phyloP scores from a whole-genome alignment of 768 basidiomycete genomes.

The Calvatia gigantea region DNA sequence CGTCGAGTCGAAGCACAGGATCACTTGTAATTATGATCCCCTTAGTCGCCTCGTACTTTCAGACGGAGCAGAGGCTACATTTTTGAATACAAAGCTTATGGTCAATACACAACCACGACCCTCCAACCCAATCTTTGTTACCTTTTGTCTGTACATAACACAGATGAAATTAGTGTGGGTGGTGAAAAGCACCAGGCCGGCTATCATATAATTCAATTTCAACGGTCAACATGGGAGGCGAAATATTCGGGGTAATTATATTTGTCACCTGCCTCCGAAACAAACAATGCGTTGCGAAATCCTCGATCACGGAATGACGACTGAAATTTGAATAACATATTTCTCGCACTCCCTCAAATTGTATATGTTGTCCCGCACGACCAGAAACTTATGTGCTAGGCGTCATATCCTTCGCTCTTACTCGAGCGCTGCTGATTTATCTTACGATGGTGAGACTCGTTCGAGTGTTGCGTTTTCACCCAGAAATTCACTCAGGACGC shows the following conservation, averaged over 20 bases:
- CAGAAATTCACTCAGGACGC: background rate
- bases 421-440: background rate
- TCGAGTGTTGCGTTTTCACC: background rate
- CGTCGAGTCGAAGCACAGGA: too few relatives aligned
- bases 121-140: too few relatives aligned
- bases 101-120: too few relatives aligned
- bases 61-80: too few relatives aligned
- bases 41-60: too few relatives aligned
- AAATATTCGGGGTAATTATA: background rate
- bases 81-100: too few relatives aligned
- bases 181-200: too few relatives aligned
- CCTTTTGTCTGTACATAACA: too few relatives aligned
- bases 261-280: background rate
- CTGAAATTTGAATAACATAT: background rate
- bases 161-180: too few relatives aligned
- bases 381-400: background rate
- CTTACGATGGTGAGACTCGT: conserved; percentile 13
- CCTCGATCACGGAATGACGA: background rate
- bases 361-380: conserved; percentile 1
- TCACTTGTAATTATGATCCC: too few relatives aligned
- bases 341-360: background rate
- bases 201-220: conserved; percentile 26
- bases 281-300: background rate
- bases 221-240: background rate
- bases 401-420: conserved; percentile 2